Percentiles rank a stretch among this genome's conserved stretches.
phyloP scores from a whole-genome alignment of 2,329 filamentous ascomycete species.

The Xylaria sp. region DNA sequence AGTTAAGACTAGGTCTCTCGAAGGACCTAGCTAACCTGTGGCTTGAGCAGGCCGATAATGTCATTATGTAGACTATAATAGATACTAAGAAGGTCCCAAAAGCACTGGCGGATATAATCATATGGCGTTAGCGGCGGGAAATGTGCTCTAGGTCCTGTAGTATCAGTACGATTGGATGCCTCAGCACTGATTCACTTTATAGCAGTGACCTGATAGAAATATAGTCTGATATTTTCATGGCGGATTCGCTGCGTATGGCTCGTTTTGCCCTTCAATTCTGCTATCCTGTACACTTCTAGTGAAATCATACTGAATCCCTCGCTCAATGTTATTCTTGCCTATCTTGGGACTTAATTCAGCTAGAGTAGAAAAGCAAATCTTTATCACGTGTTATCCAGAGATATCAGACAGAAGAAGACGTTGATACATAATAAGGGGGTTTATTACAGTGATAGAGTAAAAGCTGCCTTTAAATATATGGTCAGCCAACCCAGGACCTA shows the following conservation, averaged over 20 bases:
- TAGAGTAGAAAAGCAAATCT: neutral
- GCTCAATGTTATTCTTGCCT: too few relatives aligned
- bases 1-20: conserved; percentile 78
- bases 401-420: too few relatives aligned
- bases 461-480: too few relatives aligned
- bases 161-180: conserved; percentile 12
- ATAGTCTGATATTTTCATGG: neutral
- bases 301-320: neutral
- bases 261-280: neutral
- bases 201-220: conserved; percentile 9
- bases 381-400: neutral
- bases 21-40: conserved; percentile 78
- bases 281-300: neutral
- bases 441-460: too few relatives aligned
- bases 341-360: neutral
- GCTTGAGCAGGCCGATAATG: conserved; percentile 72
- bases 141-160: conserved; percentile 27
- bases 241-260: neutral
- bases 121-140: conserved; percentile 30
- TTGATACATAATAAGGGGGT: too few relatives aligned
- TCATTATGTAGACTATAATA: conserved; percentile 53
- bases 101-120: conserved; percentile 14
- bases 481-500: too few relatives aligned
- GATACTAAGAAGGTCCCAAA: conserved; percentile 15
- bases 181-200: neutral